Evolutionary conservation across 75 land plant genomes (phyloP), one percentile per base, ranked within the genome.

Genomic region (Pinus albicaulis): DNA sequence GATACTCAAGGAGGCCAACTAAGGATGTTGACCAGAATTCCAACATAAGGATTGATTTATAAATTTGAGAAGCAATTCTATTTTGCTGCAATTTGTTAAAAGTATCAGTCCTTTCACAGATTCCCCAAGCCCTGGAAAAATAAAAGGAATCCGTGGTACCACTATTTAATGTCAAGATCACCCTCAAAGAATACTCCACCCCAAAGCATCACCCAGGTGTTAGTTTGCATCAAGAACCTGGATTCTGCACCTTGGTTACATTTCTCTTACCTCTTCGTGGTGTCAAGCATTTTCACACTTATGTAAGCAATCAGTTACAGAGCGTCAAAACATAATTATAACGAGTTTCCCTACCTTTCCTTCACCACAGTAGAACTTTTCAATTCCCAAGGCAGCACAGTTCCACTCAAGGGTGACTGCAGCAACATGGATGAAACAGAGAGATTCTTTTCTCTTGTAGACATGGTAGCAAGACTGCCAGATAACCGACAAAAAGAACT

Each of bases 401-500:
- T 80, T 17, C 83, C 83, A 77, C 71, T 81, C 23, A 78, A 71
- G 20, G 89, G 86, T 11, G 88, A 83, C 20, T 66, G 73, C 38
- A 88, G 28, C 44, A 81, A 60, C 58, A 83, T 57, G 13, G 88
- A 83, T 55, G 88, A 83, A 3, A 82, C 71, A 17, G 88, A 78
- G 23, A 86, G 31, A 38, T 80, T 78, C 60, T 73, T 81, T 59
- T 83, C 88, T 73, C 84, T 81, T 81, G 79, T 57, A 6, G 88
- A 83, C 56, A 89, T 77, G 13, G 91, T 81, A 41, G 71, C 44
- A 17, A 68, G 53, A 41, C 71, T 68, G 11, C 71, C 71, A 57
- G 91, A 86, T 20, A 89, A 74, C 77, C 88, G 72, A 63, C 78
- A 83, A 61, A 89, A 82, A 3, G 83, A 48, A 65, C 75, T 79